Base-by-base conservation (phyloP, 805 yeast species). In the Wickerhamiella australiensis region DNA sequence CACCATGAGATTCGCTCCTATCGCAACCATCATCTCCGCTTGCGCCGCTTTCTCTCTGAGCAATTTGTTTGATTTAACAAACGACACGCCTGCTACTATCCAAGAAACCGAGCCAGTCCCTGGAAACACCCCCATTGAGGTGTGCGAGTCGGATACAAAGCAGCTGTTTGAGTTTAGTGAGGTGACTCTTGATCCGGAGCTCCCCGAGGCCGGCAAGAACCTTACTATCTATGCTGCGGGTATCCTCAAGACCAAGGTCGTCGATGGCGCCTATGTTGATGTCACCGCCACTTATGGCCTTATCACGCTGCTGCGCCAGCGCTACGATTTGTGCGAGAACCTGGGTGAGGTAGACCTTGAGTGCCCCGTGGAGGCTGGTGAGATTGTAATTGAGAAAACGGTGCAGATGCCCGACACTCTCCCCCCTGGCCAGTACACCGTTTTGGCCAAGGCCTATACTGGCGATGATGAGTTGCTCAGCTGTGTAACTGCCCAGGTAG, bases 211-310 rank as follows among this genome's bases (percentile, higher is more conserved):
- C 59, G 97, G 96, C n/a, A 68, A 72, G 38, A 84, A 86, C 62
- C 70, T 92, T 61, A 82, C 94, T 6, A 77, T 92, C 50, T 62
- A 73, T 18, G 98, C 96, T 2, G 64, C 70, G 4, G 98, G 96
- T 2, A 62, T 63, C 33, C 67, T 90, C 47, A 53, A 68, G 20
- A 62, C 72, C 46, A 70, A 70, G 7, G 69, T 92, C 33, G 76
- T 65, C 25, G 90, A 85, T 17, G 98, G 98, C 29, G 85, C 97
- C 0, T 92, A 88, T 60, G 94, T 92, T 46, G 96, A 88, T 57
- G 90, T 92, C 25, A 94, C 86, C 57, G 97, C 92, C 18, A 76
- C 84, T 56, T 82, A 87, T 60, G 98, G 97, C 5, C 88, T 83
- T 68, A 88, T 92, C 66, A 83, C 83, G 58, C 73, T 92, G 51